These are phyloP conservation scores for Nemania sp. DNA, from an alignment of 2,329 filamentous ascomycete genomes.

Conservation along the genomic window DNA sequence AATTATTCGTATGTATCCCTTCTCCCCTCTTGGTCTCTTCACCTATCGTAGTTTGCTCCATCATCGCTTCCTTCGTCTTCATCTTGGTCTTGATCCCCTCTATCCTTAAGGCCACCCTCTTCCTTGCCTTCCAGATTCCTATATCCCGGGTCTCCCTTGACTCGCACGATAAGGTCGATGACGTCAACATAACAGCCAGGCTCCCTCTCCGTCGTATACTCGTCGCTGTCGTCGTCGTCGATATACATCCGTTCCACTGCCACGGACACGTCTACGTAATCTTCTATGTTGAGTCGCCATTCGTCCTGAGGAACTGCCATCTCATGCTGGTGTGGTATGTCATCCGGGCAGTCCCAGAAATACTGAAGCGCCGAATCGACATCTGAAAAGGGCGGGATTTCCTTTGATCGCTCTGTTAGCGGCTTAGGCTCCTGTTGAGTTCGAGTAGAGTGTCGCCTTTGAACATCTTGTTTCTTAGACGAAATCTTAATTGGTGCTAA, in stretches of 20 bases:
- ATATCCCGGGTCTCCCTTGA: constrained; percentile 8
- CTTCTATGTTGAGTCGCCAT: neutral
- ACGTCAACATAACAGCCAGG: neutral
- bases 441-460: too few relatives aligned
- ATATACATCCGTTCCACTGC: neutral
- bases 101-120: neutral
- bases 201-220: neutral
- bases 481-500: neutral
- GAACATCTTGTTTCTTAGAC: neutral
- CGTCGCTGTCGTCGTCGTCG: constrained; percentile 1
- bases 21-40: neutral
- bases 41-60: neutral
- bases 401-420: too few relatives aligned
- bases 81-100: neutral
- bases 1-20: neutral
- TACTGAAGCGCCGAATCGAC: neutral
- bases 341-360: neutral
- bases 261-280: neutral
- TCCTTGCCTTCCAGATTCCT: neutral
- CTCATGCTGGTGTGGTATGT: neutral
- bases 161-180: neutral
- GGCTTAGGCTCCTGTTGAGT: neutral
- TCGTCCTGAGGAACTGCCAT: constrained; percentile 7
- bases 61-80: neutral
- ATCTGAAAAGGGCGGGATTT: neutral